These are phyloP conservation scores for Cryptosporidium sp. DNA, from an alignment of 169 alveolate genomes.

Conservation along the genomic window DNA sequence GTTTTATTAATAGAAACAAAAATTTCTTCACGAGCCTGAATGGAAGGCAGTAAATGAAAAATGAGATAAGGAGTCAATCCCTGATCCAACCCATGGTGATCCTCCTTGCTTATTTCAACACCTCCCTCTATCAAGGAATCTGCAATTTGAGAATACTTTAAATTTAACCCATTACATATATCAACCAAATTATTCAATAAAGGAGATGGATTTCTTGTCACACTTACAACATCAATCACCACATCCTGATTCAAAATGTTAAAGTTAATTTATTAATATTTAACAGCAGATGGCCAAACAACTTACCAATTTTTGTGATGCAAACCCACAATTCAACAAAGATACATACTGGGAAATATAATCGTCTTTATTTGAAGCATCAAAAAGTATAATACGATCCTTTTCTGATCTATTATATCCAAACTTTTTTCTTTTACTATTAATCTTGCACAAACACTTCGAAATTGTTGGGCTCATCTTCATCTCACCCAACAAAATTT, in stretches of 20 bases:
- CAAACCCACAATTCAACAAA: conserved; percentile 46
- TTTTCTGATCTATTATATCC: conserved; percentile 16
- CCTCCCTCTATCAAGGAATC: conserved; percentile 21
- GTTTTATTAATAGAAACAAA: conserved; percentile 22
- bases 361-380: conserved; percentile 52
- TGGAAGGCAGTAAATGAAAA: conserved; percentile 64
- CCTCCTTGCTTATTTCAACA: neutral
- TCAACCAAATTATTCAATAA: conserved; percentile 52
- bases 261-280: no score
- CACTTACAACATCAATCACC: conserved; percentile 44
- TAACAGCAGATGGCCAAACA: no score
- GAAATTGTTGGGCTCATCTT: conserved; percentile 30
- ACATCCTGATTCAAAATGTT: conserved; percentile 11
- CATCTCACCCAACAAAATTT: conserved; percentile 26
- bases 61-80: conserved; percentile 50
- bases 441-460: conserved; percentile 46
- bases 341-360: conserved; percentile 63
- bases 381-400: conserved; percentile 43
- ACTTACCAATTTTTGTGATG: conserved; percentile 69
- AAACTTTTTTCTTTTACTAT: conserved; percentile 9
- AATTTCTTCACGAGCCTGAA: conserved; percentile 36
- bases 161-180: conserved; percentile 42
- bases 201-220: conserved; percentile 41
- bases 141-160: conserved; percentile 22
- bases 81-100: conserved; percentile 1